Base-by-base conservation (phyloP, 1,284 basidiomycete species). In the Malassezia japonica region DNA sequence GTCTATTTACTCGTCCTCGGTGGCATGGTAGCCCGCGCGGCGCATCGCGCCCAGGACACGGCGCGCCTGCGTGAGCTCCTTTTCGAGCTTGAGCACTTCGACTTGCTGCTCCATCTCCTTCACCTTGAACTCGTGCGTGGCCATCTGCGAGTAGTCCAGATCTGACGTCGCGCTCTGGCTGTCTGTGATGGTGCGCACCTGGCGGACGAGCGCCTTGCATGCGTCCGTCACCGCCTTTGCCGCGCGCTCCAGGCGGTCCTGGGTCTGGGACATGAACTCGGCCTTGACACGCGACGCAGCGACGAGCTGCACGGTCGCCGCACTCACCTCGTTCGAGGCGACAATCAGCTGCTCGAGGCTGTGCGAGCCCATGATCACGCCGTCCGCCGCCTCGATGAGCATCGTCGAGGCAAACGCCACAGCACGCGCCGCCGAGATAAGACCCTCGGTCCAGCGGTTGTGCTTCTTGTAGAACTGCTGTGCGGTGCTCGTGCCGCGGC, bases 401-500 rank as follows among this genome's bases (percentile, higher is more conserved):
- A 95, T 78, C 55, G 83, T 86, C n/a, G 94, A 98, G 4, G 94
- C 89, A 67, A 92, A 94, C 2, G 94, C 94, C 41, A 98, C 94
- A 6, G 94, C 83, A 74, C 94, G 94, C 27, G 94, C 94, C 20
- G 94, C 94, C 27, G 89, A 94, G 64, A 98, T 92, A 60, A 99
- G 83, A 61, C 94, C 94, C 75, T 99, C 94, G 16, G 94, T 98
- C 94, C 94, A 99, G 57, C 94, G 82, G 76, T 98, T 96, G 82
- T 99, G 95, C 58, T 86, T 83, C 79, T 99, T 99, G 82, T 96
- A 98, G 80, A 99, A 99, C 70, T 96, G 92, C 75, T 94, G 89
- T 49, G 71, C 72, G 21, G 88, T 82, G 73, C 83, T 88, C 10
- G 87, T 85, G 5, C 92, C 92, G 74, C 83, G 86, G 57, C 94